Evolutionary conservation across 1,284 basidiomycete genomes (phyloP).

Genomic region (Sanghuangporus sanghuang): DNA sequence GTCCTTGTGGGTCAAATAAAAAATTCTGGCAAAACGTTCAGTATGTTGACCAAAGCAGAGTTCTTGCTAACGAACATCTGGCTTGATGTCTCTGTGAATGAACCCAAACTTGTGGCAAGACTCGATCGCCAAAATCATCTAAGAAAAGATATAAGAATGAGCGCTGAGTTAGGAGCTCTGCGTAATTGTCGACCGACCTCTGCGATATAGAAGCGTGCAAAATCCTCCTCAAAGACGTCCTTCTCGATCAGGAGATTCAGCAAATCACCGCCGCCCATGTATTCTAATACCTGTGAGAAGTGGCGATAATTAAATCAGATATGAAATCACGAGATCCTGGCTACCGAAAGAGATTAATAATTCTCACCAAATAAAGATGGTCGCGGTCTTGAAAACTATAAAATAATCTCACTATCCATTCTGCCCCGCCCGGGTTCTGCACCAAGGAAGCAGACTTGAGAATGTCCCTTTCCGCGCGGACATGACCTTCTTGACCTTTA

Average conservation of each 20-base stretch:
- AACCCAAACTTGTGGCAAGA: conserved; percentile 93
- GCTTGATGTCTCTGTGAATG: conserved; percentile 97
- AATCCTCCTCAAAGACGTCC: conserved; percentile 91
- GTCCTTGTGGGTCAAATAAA: conserved; percentile 87
- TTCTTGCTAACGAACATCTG: conserved; percentile 55
- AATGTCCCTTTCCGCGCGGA: conserved; percentile 86
- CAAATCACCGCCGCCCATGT: conserved; percentile 95
- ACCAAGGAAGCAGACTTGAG: conserved; percentile 77
- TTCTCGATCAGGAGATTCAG: conserved; percentile 92
- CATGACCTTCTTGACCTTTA: conserved; percentile 97
- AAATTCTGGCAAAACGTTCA: conserved; percentile 69
- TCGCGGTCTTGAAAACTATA: conserved; percentile 93
- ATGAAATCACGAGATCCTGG: conserved; percentile 55
- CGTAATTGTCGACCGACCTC: conserved; percentile 49
- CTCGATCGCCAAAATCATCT: conserved; percentile 96
- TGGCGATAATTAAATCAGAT: conserved; percentile 35
- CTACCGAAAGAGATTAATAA: conserved; percentile 23
- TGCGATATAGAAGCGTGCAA: conserved; percentile 92
- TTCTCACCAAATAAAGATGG: conserved; percentile 84
- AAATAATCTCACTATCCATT: conserved; percentile 92
- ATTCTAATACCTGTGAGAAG: conserved; percentile 73
- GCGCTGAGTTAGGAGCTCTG: neutral
- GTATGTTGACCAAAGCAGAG: conserved; percentile 14
- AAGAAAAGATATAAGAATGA: conserved; percentile 8
- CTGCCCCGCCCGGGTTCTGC: conserved; percentile 61